These are phyloP conservation scores for Apiotrichum montevideense DNA, from an alignment of 1,284 basidiomycete genomes.

Conservation along the genomic window DNA sequence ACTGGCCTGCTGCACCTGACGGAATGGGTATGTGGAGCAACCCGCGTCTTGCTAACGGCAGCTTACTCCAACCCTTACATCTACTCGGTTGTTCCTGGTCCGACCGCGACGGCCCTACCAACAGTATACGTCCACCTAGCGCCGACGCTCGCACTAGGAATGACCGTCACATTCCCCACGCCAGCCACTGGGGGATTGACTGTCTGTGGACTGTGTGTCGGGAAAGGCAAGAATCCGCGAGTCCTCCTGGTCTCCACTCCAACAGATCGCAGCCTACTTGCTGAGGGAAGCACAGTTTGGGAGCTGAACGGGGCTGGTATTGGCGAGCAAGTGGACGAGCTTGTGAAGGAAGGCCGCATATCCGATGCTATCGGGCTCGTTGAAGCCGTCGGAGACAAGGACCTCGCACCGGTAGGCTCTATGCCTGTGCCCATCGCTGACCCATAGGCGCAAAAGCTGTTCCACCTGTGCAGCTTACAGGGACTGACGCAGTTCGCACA, in stretches of 20 bases:
- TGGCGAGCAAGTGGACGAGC: conserved; percentile 76
- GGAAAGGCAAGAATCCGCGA: neutral
- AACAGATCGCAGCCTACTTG: conserved; percentile 58
- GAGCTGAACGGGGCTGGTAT: conserved; percentile 64
- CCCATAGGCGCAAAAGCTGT: conserved; percentile 41
- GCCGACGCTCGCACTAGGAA: conserved; percentile 60
- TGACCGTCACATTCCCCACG: conserved; percentile 60
- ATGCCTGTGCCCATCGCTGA: neutral
- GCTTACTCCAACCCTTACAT: conserved; percentile 79
- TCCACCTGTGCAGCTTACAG: conserved; percentile 60
- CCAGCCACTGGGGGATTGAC: conserved; percentile 24
- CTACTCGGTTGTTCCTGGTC: conserved; percentile 63
- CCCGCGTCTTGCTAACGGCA: conserved; percentile 30
- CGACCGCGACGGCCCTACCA: conserved; percentile 45
- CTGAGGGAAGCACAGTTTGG: conserved; percentile 73
- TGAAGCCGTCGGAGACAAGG: conserved; percentile 57
- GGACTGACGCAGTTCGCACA: conserved; percentile 69
- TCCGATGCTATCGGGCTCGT: conserved; percentile 74
- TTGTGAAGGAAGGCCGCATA: conserved; percentile 67
- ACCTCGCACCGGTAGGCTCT: conserved; percentile 61
- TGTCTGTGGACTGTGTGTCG: conserved; percentile 9
- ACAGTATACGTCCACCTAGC: conserved; percentile 74
- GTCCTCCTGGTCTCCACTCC: conserved; percentile 65
- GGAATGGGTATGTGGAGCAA: conserved; percentile 57
- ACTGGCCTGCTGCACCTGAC: conserved; percentile 76